These are phyloP conservation scores for Trypanosoma platydactyli DNA, from an alignment of 208 protist genomes.

Conservation along the genomic window DNA sequence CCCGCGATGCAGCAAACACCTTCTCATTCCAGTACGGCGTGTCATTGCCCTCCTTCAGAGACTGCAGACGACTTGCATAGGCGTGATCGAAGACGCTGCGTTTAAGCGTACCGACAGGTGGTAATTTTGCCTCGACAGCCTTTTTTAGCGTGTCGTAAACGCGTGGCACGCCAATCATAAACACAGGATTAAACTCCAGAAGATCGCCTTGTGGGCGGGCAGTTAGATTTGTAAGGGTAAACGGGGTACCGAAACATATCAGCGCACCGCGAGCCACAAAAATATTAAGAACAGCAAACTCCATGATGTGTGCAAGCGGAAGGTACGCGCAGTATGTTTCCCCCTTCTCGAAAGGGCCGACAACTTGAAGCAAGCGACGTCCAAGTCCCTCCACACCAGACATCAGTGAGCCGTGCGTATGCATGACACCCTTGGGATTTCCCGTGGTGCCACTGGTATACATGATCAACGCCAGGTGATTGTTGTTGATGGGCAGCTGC, in stretches of 20 bases:
- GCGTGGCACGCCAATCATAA: slow-evolving; percentile 81
- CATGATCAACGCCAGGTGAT: slow-evolving; percentile 78
- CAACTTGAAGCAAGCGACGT: slow-evolving; percentile 53
- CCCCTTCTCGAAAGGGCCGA: too few relatives aligned
- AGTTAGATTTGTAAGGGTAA: slow-evolving; percentile 71
- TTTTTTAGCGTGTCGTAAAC: slow-evolving; percentile 88
- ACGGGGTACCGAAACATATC: slow-evolving; percentile 81
- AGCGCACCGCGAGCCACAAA: slow-evolving; percentile 57
- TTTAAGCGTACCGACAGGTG: slow-evolving; percentile 49
- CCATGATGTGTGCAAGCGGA: slow-evolving; percentile 91
- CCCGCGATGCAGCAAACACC: slow-evolving; percentile 56
- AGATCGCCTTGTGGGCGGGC: slow-evolving; percentile 81
- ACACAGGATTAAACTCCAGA: slow-evolving; percentile 57
- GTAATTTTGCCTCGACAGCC: slow-evolving; percentile 69
- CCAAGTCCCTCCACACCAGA: slow-evolving; percentile 50
- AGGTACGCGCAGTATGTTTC: slow-evolving; percentile 87
- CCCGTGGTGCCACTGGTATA: slow-evolving; percentile 92
- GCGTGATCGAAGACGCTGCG: slow-evolving; percentile 68
- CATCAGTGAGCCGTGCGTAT: slow-evolving; percentile 83
- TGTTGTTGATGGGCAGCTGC: slow-evolving; percentile 36
- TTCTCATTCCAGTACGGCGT: slow-evolving; percentile 82
- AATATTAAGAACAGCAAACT: slow-evolving; percentile 70
- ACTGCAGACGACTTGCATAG: slow-evolving; percentile 55
- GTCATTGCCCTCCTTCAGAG: slow-evolving; percentile 66
- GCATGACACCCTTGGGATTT: slow-evolving; percentile 89